Conservation (phyloP, 805 yeast genomes). For the Saturnispora halmiae region DNA sequence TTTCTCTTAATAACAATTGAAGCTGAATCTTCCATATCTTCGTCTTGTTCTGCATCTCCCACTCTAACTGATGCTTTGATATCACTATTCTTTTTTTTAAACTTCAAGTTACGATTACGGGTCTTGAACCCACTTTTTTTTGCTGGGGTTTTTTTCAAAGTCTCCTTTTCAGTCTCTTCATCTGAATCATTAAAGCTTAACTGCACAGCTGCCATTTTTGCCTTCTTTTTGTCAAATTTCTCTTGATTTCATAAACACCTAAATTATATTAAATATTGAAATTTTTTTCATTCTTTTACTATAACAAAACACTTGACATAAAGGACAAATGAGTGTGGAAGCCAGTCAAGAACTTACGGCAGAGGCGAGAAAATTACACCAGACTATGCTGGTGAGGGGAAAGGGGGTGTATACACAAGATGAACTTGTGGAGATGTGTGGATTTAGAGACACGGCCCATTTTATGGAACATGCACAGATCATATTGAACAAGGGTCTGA, state of each 20-base stretch:
- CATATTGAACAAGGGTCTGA: background rate
- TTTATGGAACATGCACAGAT: conserved; percentile 39
- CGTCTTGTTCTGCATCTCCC: conserved; percentile 4
- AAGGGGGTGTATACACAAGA: conserved; percentile 53
- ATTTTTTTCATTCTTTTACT: background rate
- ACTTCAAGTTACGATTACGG: background rate
- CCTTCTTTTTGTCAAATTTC: conserved; percentile 15
- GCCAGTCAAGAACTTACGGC: conserved; percentile 12
- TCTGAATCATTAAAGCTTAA: conserved; percentile 10
- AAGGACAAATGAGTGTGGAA: conserved; percentile 5
- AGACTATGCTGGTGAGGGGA: conserved; percentile 46
- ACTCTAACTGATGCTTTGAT: conserved; percentile 5
- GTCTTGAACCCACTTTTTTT: conserved; percentile 1
- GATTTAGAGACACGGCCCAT: conserved; percentile 32
- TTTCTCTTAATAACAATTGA: background rate
- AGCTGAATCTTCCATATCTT: background rate
- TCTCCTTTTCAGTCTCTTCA: background rate
- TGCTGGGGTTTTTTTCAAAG: background rate
- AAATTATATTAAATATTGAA: too few relatives aligned
- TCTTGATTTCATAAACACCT: too few relatives aligned
- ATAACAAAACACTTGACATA: conserved; percentile 11
- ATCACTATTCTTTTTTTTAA: conserved; percentile 2
- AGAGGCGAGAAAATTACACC: conserved; percentile 51
- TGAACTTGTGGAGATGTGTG: conserved; percentile 49
- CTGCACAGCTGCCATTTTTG: conserved; percentile 19